Evolutionary conservation across 2,329 filamentous ascomycete species (phyloP).

Genomic region (Venturia oleaginea): DNA sequence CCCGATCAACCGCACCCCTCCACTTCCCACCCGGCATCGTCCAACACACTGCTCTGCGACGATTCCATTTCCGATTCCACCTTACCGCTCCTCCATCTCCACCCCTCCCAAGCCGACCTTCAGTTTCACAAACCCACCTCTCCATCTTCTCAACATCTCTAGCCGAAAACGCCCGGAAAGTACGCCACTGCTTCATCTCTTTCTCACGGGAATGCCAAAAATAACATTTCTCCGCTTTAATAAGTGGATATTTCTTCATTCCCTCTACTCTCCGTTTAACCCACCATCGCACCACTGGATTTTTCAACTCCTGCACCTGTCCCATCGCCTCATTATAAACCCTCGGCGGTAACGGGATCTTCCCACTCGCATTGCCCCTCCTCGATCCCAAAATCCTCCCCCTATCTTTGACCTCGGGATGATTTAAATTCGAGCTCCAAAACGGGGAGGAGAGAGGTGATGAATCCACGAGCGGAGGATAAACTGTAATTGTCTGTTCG

Average conservation of each 20-base stretch:
- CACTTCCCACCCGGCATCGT: not conserved
- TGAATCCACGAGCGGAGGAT: not conserved
- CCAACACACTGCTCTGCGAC: not conserved
- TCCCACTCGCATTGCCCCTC: not conserved
- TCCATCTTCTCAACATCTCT: not conserved
- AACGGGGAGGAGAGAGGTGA: not conserved
- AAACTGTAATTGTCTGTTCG: not conserved
- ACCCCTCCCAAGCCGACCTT: not conserved
- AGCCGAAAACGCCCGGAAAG: not conserved
- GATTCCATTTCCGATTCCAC: not conserved
- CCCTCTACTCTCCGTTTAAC: not conserved
- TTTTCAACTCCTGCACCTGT: not conserved
- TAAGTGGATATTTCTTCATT: not conserved
- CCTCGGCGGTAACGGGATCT: not conserved
- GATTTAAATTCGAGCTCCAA: too few species aligned
- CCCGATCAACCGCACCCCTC: not conserved
- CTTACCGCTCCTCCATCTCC: not conserved
- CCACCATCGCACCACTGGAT: not conserved
- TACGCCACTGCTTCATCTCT: not conserved
- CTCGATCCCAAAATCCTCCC: not conserved
- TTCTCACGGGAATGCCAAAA: not conserved
- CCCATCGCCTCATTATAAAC: not conserved
- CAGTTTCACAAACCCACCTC: not conserved
- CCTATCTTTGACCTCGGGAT: too few species aligned
- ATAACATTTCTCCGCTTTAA: not conserved